Evolutionary conservation across 2,329 filamentous ascomycete genomes (phyloP), one percentile per base, ranked within the genome.

Genomic region (Ceratocystis variospora): DNA sequence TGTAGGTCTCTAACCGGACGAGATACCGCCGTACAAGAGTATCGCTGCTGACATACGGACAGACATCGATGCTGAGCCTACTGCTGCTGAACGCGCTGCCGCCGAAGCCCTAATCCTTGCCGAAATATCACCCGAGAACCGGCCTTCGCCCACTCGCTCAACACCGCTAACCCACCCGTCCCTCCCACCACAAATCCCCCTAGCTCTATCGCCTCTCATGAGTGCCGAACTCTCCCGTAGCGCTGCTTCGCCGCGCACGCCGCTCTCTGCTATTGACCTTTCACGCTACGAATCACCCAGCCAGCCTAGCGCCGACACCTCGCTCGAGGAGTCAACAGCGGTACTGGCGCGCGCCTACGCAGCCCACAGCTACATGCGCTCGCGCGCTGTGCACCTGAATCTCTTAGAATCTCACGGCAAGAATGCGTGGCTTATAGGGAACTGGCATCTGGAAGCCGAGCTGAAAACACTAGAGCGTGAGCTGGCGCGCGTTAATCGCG

Each of bases 381-480:
- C 76, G n/a, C 81, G 83, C 2, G 74, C 77, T 45, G 71, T 79
- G 41, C 80, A 84, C 75, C 83, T 96, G 19, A 78, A 80, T 0
- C 80, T 96, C n/a, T 82, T 96, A 22, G 89, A 94, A 71, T 81
- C 81, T 63, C 87, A 87, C 75, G 94, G 93, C 70, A 90, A 90
- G 77, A 96, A 96, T 75, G 87, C 90, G 8, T 97, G 94, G 93
- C 80, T 99, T 66, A 82, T 96, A 7, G 84, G 84, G 5, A 99
- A 99, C 75, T 84, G 87, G 71, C 85, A 89, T 70, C 75, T 91
- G 22, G 93, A 96, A 76, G 83, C 84, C 55, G 82, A 90, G 53
- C 76, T 95, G 63, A 80, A 81, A 63, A 75, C 75, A 12, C 72
- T 95, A 31, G 93, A 97, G 79, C 79, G 79, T 57, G 90, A 96